Conservation (phyloP, 176 grass and related monocot genomes). For the Paspalum vaginatum region DNA sequence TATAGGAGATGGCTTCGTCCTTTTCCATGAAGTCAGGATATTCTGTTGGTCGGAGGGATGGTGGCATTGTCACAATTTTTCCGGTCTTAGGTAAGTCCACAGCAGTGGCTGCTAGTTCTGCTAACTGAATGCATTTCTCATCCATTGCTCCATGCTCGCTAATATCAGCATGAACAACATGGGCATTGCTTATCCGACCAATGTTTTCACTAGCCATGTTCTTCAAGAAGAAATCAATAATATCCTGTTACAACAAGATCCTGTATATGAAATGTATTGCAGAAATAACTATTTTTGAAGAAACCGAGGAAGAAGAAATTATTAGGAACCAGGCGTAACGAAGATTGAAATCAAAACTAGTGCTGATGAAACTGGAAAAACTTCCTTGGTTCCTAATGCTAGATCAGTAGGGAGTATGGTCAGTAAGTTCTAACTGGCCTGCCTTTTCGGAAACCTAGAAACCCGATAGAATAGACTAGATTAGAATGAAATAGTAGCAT, state of each 20-base stretch:
- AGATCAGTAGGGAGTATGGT: no score
- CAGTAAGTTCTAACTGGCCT: no score
- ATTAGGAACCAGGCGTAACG: background rate
- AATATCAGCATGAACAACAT: slow-evolving; percentile 87
- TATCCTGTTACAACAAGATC: slow-evolving; percentile 57
- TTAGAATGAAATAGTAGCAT: no score
- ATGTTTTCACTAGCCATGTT: slow-evolving; percentile 91
- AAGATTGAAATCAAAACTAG: no score
- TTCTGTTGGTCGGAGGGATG: slow-evolving; percentile 61
- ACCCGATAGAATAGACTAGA: no score
- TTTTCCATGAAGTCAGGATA: slow-evolving; percentile 96
- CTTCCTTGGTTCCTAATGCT: no score
- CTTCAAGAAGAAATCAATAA: slow-evolving; percentile 91
- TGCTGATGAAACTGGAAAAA: no score
- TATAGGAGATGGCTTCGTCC: slow-evolving; percentile 70
- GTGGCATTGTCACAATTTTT: slow-evolving; percentile 63
- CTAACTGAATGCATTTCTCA: slow-evolving; percentile 78
- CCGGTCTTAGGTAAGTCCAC: slow-evolving; percentile 94
- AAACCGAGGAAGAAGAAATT: slow-evolving; percentile 16
- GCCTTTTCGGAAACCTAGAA: no score
- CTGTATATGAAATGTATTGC: background rate
- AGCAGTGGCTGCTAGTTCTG: slow-evolving; percentile 81
- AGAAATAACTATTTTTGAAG: slow-evolving; percentile 4
- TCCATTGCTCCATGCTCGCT: slow-evolving; percentile 84
- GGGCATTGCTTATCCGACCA: slow-evolving; percentile 87